Conservation (phyloP, 2,329 filamentous ascomycete genomes). For the Knufia fluminis region DNA sequence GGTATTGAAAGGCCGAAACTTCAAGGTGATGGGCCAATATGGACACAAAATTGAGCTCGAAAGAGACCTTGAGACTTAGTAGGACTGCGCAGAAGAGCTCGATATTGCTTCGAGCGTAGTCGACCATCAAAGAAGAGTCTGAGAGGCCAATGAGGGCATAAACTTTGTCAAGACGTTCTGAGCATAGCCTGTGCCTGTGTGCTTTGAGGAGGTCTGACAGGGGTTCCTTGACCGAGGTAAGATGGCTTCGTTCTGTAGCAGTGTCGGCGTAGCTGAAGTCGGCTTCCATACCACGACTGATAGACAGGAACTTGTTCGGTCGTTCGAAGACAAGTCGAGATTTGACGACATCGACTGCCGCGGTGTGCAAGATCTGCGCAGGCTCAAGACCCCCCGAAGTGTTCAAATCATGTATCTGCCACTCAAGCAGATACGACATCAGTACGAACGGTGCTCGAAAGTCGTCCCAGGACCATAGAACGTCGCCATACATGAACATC, state of each 20-base stretch:
- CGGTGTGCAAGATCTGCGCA: conserved; percentile 1
- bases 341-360: conserved; percentile 1
- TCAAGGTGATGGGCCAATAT: conserved; percentile 1
- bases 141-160: conserved; percentile 6
- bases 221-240: background rate
- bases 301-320: background rate
- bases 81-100: conserved; percentile 9
- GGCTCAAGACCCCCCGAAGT: background rate
- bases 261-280: conserved; percentile 8
- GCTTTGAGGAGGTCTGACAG: conserved; percentile 1
- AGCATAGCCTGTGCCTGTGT: background rate
- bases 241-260: conserved; percentile 1
- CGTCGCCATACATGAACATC: conserved; percentile 2
- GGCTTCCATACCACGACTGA: background rate
- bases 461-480: conserved; percentile 6
- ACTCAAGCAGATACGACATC: conserved; percentile 7
- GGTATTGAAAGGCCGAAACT: conserved; percentile 5
- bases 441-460: conserved; percentile 8
- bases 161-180: conserved; percentile 3
- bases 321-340: conserved; percentile 5
- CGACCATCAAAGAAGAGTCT: background rate
- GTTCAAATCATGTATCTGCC: background rate
- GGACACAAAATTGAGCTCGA: conserved; percentile 6
- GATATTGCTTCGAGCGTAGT: conserved; percentile 9
- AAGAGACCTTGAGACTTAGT: conserved; percentile 8